A percentile compares a stretch with the other conserved stretches of the same genome.
Conservation (phyloP, 495 filamentous ascomycete species). For the Terfezia claveryi region DNA sequence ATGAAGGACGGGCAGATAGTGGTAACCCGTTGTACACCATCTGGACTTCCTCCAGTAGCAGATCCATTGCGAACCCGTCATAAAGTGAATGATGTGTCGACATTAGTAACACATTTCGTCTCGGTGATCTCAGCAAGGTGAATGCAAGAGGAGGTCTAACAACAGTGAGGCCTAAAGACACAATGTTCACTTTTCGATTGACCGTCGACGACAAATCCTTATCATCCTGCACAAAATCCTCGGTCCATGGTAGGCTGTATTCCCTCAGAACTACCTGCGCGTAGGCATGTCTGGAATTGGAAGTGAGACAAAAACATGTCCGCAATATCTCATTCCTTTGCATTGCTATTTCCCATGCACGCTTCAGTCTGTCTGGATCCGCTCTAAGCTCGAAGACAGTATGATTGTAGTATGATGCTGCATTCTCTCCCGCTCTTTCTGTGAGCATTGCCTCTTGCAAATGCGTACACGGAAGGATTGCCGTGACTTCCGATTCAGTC, state of each 20-base stretch:
- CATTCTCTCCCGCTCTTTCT: conserved; percentile 21
- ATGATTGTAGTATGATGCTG: conserved; percentile 32
- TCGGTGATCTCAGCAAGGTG: conserved; percentile 7
- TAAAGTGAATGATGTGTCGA: conserved; percentile 67
- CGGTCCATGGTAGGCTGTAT: conserved; percentile 17
- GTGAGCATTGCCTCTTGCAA: conserved; percentile 65
- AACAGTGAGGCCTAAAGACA: conserved; percentile 5
- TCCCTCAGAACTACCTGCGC: conserved; percentile 32
- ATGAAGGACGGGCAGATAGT: conserved; percentile 26
- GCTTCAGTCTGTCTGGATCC: conserved; percentile 22
- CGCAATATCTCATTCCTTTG: conserved; percentile 37
- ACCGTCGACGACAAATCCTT: conserved; percentile 2
- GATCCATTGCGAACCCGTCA: conserved; percentile 47
- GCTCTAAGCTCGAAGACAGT: conserved; percentile 28
- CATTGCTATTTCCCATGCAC: conserved; percentile 28
- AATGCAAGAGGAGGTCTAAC: conserved; percentile 18
- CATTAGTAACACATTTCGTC: conserved; percentile 24
- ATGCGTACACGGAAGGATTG: conserved; percentile 54
- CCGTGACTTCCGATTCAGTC: conserved; percentile 23
- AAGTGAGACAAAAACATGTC: conserved; percentile 33
- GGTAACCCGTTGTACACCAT: conserved; percentile 22
- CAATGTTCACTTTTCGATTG: conserved; percentile 6
- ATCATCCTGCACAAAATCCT: conserved; percentile 2
- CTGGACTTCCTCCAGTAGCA: conserved; percentile 44
- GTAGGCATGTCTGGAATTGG: conserved; percentile 28